Evolutionary conservation across 2,329 filamentous ascomycete species (phyloP).

Genomic region (Diplodia mutila): DNA sequence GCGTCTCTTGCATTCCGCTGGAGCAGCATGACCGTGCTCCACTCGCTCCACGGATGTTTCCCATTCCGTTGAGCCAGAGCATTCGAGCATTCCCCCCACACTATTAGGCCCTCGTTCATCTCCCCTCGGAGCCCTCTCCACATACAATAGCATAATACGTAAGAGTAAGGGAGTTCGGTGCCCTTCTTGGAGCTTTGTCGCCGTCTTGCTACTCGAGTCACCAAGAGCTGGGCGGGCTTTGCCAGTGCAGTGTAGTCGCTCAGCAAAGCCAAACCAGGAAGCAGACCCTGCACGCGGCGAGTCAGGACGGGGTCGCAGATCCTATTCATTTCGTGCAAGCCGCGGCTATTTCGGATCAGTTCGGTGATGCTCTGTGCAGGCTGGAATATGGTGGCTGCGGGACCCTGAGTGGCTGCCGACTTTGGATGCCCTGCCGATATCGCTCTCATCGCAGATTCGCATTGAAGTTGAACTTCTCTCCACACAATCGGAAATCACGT

Average conservation of each 20-base stretch:
- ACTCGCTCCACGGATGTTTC: not conserved
- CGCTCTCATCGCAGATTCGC: not conserved
- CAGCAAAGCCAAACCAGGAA: not conserved
- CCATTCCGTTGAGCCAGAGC: not conserved
- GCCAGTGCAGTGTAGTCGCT: not conserved
- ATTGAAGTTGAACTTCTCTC: not conserved
- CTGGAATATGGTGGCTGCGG: too few relatives aligned
- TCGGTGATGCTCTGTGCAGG: constrained; percentile 2
- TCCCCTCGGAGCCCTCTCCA: not conserved
- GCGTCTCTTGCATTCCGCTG: not conserved
- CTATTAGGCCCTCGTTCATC: not conserved
- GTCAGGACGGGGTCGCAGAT: not conserved
- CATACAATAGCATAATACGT: not conserved
- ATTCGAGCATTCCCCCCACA: constrained; percentile 2
- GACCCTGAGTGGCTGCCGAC: not conserved
- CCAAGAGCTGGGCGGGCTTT: constrained; percentile 13
- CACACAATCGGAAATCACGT: not conserved
- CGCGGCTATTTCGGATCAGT: constrained; percentile 16
- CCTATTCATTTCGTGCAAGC: constrained; percentile 1
- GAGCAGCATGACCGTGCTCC: not conserved
- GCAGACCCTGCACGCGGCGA: not conserved
- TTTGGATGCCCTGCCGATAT: constrained; percentile 20
- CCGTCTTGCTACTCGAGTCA: not conserved
- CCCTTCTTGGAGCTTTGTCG: not conserved
- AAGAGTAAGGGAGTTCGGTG: not conserved